phyloP scores from a whole-genome alignment of 2,329 filamentous ascomycete genomes.

The Colletotrichum salicis region DNA sequence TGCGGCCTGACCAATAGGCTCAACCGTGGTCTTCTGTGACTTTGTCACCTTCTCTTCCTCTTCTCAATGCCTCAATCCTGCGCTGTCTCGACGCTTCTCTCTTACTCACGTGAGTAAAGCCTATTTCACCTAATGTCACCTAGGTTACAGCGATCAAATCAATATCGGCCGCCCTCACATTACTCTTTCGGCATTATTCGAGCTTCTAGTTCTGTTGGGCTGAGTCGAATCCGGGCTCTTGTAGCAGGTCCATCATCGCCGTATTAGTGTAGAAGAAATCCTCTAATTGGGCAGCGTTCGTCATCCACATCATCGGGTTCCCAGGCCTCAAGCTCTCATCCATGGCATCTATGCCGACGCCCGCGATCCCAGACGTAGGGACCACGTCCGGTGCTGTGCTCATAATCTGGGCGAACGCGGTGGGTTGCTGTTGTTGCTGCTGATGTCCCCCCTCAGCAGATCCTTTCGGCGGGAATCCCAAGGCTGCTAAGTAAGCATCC shows the following conservation, averaged over 20 bases:
- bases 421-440: neutral
- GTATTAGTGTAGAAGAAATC: slow-evolving; percentile 52
- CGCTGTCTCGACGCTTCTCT: too few species aligned
- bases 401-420: slow-evolving; percentile 27
- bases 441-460: neutral
- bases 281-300: slow-evolving; percentile 48
- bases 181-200: neutral
- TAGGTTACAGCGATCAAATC: neutral
- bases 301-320: slow-evolving; percentile 49
- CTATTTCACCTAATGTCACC: neutral
- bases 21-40: too few species aligned
- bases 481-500: slow-evolving; percentile 61
- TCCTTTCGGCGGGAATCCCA: slow-evolving; percentile 53
- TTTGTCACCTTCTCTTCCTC: too few species aligned
- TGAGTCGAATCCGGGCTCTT: slow-evolving; percentile 38
- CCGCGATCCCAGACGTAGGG: neutral
- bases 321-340: slow-evolving; percentile 17
- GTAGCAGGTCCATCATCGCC: slow-evolving; percentile 49
- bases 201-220: neutral
- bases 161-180: neutral
- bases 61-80: too few species aligned
- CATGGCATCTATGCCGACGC: slow-evolving; percentile 1
- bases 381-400: neutral
- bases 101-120: too few species aligned
- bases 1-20: too few species aligned